Base-by-base conservation (phyloP, 1,284 basidiomycete genomes). In the Schizophyllum amplum region DNA sequence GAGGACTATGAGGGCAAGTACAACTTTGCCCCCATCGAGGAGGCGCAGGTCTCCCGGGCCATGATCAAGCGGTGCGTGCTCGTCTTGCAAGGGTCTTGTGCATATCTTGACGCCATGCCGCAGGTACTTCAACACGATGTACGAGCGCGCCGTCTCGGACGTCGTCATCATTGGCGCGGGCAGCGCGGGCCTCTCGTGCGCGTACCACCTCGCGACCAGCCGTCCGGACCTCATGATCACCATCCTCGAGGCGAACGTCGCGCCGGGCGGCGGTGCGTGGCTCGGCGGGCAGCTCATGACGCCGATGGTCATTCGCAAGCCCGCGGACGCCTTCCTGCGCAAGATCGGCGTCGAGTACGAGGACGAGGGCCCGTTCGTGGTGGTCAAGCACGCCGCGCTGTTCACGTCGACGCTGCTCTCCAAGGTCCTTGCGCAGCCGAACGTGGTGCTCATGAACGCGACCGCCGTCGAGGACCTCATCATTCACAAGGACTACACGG, bases 241-340 rank as follows among this genome's bases (percentile, higher is more conserved):
- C 23, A 90, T 93, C 66, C 73, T 92, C 62, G 90, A 93, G 71
- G 89, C 90, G 9, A 84, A 80, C 62, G 90, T 92, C 23, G 84
- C 90, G 1, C 90, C 91, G n/a, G 86, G 89, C 52, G 86, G 85
- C 58, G 84, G 87, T 53, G 86, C 86, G 21, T 90, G 88, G 87
- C 78, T 90, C 51, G 87, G 88, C 42, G 90, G 90, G 1, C 90
- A 93, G 71, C 74, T 92, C 54, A 91, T 92, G 89, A 84, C 82
- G 1, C 84, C 88, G 0, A 92, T 92, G 90, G 89, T 81, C 52
- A 84, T 92, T 56, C 84, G 89, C 60, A 92, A 92, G 73, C 91
- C 87, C 4, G 90, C 88, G 0, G 82, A 93, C 67, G 73, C 76
- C 55, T 87, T 93, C 75, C 76, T 93, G 52, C 72, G 75, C 22